Conservation (phyloP, 202 grass and related monocot genomes). For the Carex arenaria region DNA sequence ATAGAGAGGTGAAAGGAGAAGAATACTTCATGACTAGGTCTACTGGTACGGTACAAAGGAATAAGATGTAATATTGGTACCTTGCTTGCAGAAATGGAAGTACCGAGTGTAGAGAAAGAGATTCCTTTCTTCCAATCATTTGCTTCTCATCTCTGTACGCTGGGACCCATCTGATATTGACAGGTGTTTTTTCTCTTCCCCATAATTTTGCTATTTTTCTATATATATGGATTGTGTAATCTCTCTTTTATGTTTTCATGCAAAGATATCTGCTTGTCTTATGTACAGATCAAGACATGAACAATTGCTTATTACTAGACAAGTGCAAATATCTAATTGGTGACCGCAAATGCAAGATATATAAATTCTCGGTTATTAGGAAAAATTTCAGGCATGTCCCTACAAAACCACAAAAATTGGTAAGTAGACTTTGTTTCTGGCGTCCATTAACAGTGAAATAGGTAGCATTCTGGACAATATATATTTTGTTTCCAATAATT, state of each 20-base stretch:
- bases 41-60: neutral
- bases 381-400: neutral
- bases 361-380: neutral
- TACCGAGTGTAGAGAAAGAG: neutral
- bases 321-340: neutral
- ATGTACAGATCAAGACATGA: neutral
- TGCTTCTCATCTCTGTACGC: neutral
- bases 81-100: constrained; percentile 34
- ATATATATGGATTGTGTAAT: neutral
- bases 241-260: neutral
- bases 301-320: neutral
- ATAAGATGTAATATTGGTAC: constrained; percentile 21
- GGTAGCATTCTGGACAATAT: too few species aligned
- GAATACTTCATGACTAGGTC: constrained; percentile 38
- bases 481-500: too few species aligned
- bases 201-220: neutral
- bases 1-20: neutral
- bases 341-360: neutral
- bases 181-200: neutral
- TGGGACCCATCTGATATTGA: neutral
- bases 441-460: too few species aligned
- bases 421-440: neutral
- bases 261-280: neutral
- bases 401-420: neutral
- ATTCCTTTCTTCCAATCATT: constrained; percentile 27